Base-by-base conservation (phyloP, 2,329 filamentous ascomycete genomes). In the Leptosphaerulina australis region DNA sequence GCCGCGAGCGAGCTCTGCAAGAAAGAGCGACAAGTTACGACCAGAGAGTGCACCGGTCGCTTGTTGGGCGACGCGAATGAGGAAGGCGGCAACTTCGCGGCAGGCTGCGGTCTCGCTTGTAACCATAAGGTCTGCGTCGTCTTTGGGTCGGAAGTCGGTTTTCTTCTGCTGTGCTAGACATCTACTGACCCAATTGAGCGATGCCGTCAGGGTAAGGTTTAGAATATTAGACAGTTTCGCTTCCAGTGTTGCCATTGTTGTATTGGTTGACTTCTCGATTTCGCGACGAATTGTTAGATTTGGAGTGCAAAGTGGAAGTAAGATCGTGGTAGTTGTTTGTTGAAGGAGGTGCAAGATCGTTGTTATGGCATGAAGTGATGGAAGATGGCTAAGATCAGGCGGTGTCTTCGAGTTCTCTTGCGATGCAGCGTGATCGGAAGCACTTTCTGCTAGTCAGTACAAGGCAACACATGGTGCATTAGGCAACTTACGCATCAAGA, bases 261-360 rank as follows among this genome's bases (percentile, higher is more conserved):
- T 75, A 56, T 84, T 88, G 22, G 88, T 87, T 62, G 90, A 86
- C 58, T 92, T 91, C 66, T 95, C 90, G 83, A 97, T 93, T 68
- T 89, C 91, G 53, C 91, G 85, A 34, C 91, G 86, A 44, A 96
- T 91, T 0, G 91, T 97, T 15, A 95, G 88, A 73, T 95, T 97
- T 45, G 88, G 86, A 49, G 93, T 86, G 17, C 93, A 92, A 7
- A 99, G 83, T 9, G 91, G 91, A 59, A 97, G 88, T 17, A 99
- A 84, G 12, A 97, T 90, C 3, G 91, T 92, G 51, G 88, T 86
- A 60, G 96, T 92, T 63, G 94, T 96, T 55, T 91, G 90, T 62
- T 93, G 87, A 85, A 97, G 95, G 62, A 99, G 84, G 69, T 93
- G 92, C 7, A 94, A 88, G 56, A 97, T 93, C 44, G 87, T 92